Percentiles rank a stretch among this genome's conserved stretches.
These are phyloP conservation scores for Piper betle DNA, from an alignment of 164 flowering plant species.

Conservation along the genomic window DNA sequence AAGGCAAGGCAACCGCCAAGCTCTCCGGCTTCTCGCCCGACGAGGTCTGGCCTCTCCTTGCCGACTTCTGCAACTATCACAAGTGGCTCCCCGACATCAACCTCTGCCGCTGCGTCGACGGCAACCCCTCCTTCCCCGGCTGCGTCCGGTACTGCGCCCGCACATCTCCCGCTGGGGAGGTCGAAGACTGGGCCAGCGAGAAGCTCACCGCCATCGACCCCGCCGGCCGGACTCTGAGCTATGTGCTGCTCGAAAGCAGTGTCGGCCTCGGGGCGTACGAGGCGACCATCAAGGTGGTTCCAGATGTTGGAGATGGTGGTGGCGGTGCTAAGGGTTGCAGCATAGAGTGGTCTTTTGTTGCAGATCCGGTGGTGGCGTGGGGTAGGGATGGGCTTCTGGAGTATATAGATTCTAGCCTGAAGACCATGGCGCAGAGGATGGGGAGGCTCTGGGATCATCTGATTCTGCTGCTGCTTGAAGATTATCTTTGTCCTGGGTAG, in stretches of 20 bases:
- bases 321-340: constrained; percentile 9
- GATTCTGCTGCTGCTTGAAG: background rate
- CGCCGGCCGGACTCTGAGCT: constrained; percentile 19
- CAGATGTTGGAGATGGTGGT: constrained; percentile 12
- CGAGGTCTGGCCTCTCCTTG: constrained; percentile 31
- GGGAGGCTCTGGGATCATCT: constrained; percentile 17
- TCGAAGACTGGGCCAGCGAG: constrained; percentile 40
- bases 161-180: background rate
- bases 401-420: constrained; percentile 16
- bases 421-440: constrained; percentile 35
- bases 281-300: constrained; percentile 19
- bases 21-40: constrained; percentile 15
- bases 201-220: constrained; percentile 25
- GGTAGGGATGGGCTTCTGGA: constrained; percentile 15
- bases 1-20: constrained; percentile 22
- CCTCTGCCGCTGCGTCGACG: constrained; percentile 19
- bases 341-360: constrained; percentile 35
- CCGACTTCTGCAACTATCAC: constrained; percentile 26
- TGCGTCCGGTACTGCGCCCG: constrained; percentile 40
- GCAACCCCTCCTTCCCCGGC: constrained; percentile 21
- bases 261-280: constrained; percentile 17
- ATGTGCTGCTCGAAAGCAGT: constrained; percentile 40
- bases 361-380: constrained; percentile 31
- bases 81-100: constrained; percentile 32
- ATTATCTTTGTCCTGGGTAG: no score